Evolutionary conservation across 805 yeast genomes (phyloP), one percentile per base, ranked within the genome.

Genomic region (Cyberlindnera americana): DNA sequence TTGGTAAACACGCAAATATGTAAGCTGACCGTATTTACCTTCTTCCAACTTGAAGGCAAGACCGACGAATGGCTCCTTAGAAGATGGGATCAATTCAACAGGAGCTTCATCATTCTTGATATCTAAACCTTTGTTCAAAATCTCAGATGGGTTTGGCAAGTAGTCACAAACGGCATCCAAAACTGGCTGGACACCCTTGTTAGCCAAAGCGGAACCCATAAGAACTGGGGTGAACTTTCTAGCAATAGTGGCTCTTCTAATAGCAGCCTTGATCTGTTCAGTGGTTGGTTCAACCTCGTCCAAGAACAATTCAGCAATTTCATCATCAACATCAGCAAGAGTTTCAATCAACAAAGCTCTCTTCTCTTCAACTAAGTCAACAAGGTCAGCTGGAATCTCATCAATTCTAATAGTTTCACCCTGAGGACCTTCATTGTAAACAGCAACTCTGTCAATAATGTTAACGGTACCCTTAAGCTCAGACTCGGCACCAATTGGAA

Each of bases 21-120:
- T 93, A 57, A 93, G 77, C 72, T 93, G 99, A 54, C 99, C 99
- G 62, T 87, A 93, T 57, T 87, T 83, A 52, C 99, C 98, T 69
- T 93, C 99, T 70, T 93, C 99, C 50, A 93, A 79, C 70, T 93
- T 93, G 78, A 93, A 93, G n/a, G 99, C 99, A 44, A 93, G 75
- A 34, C 96, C 97, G 41, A 93, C 95, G 56, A 93, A 87, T 27
- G 97, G 95, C 52, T 80, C 77, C 40, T 70, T 58, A 15, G 80
- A 67, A 17, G 90, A 73, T 30, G 98, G 95, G 29, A 78, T 67
- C 53, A 93, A 69, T 49, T 78, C 77, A 30, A 93, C 79, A 33
- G 88, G 81, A 19, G 71, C 69, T 62, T 83, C 95, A 21, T 70
- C 70, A 26, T 76, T 65, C 33, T 75, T 62, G 41, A 83, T 65